Evolutionary conservation across 1,139 yeast species (phyloP).

Genomic region (Kodamaea alishanica): DNA sequence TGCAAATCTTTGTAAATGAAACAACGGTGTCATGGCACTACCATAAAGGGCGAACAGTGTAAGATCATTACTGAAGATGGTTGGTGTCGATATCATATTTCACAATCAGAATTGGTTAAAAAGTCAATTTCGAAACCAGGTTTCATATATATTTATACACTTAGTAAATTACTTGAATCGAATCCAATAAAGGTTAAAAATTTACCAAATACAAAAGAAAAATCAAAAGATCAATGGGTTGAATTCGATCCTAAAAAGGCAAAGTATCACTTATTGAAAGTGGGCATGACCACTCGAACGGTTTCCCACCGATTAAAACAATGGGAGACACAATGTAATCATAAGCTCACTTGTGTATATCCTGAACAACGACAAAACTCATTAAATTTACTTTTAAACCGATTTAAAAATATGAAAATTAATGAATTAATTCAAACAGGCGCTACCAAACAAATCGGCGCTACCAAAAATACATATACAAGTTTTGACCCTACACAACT

Average conservation of each 20-base stretch:
- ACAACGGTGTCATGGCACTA: slow-evolving; percentile 31
- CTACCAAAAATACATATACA: too few species aligned
- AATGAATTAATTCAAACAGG: neutral
- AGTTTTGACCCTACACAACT: slow-evolving; percentile 6
- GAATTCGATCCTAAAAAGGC: slow-evolving; percentile 38
- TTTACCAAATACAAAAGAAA: slow-evolving; percentile 22
- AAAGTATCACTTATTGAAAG: slow-evolving; percentile 43
- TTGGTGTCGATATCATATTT: slow-evolving; percentile 28
- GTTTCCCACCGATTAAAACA: slow-evolving; percentile 45
- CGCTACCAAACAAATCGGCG: neutral
- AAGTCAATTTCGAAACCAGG: slow-evolving; percentile 24
- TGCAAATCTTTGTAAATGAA: neutral
- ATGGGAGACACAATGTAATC: slow-evolving; percentile 56
- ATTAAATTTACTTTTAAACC: slow-evolving; percentile 1
- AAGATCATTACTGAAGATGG: slow-evolving; percentile 20
- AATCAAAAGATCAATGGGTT: slow-evolving; percentile 27
- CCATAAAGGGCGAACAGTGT: slow-evolving; percentile 30
- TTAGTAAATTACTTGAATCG: slow-evolving; percentile 33
- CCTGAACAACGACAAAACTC: slow-evolving; percentile 20
- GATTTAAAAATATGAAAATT: slow-evolving; percentile 1
- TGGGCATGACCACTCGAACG: slow-evolving; percentile 53
- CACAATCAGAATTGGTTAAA: neutral
- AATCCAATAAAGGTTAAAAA: slow-evolving; percentile 31
- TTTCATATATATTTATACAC: slow-evolving; percentile 52
- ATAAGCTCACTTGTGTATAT: slow-evolving; percentile 33